A percentile compares a stretch with the other conserved stretches of the same genome.
phyloP scores from a whole-genome alignment of 2,329 filamentous ascomycete genomes.

The Cercospora nicotianae region DNA sequence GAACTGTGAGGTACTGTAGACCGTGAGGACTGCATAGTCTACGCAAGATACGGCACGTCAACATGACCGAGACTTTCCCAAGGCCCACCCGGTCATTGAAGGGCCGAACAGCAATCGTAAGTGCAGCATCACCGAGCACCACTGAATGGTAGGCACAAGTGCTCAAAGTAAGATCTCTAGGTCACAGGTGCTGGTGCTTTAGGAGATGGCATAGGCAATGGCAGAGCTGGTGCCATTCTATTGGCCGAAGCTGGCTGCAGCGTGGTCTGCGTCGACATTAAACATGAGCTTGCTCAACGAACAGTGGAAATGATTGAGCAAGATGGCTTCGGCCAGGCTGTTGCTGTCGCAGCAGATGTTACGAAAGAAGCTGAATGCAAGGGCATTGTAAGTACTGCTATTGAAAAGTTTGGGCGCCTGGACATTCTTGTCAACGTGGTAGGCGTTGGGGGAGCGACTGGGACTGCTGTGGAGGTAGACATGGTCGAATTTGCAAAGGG shows the following conservation, averaged over 20 bases:
- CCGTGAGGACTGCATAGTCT: not conserved
- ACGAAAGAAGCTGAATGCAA: slow-evolving; percentile 56
- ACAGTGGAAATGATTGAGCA: slow-evolving; percentile 57
- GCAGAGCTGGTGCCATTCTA: slow-evolving; percentile 58
- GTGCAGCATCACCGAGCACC: not conserved
- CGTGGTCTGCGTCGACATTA: slow-evolving; percentile 60
- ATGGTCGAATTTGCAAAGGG: slow-evolving; percentile 58
- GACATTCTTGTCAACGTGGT: slow-evolving; percentile 68
- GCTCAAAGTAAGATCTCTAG: not conserved
- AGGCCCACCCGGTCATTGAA: slow-evolving; percentile 45
- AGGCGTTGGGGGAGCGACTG: slow-evolving; percentile 59
- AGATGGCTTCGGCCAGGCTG: slow-evolving; percentile 41
- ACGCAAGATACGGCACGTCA: slow-evolving; percentile 5
- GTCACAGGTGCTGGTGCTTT: slow-evolving; percentile 60
- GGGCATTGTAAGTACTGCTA: slow-evolving; percentile 42
- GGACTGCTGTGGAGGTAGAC: slow-evolving; percentile 62
- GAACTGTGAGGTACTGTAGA: not conserved
- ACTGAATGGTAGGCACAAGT: not conserved
- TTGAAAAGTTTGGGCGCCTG: slow-evolving; percentile 55
- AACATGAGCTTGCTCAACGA: slow-evolving; percentile 51
- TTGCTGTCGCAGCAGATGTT: slow-evolving; percentile 56
- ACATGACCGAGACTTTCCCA: slow-evolving; percentile 32
- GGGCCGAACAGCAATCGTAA: slow-evolving; percentile 50
- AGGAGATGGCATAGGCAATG: slow-evolving; percentile 62
- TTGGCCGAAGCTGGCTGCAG: slow-evolving; percentile 59